Percentiles rank a stretch among this genome's conserved stretches.
Conservation (phyloP, 75 land plant genomes). For the Picea glauca region DNA sequence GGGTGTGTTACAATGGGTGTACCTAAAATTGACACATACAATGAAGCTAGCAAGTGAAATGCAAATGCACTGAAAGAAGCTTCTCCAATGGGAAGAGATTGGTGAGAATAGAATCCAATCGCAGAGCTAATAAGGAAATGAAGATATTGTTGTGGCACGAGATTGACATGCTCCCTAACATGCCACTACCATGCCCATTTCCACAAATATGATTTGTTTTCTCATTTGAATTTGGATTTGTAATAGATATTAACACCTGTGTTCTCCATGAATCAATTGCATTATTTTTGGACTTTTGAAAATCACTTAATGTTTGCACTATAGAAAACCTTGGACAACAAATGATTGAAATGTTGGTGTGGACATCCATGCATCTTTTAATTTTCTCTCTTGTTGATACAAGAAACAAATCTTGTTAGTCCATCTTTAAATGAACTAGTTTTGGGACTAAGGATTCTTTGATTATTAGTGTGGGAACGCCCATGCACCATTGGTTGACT, state of each 20-base stretch:
- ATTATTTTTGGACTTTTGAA: not conserved
- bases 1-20: constrained; percentile 16
- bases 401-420: constrained; percentile 14
- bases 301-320: not conserved
- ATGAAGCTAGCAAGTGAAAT: constrained; percentile 5
- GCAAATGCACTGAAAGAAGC: not conserved
- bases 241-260: not conserved
- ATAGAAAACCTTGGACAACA: not conserved
- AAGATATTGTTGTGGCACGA: too few relatives aligned
- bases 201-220: not conserved
- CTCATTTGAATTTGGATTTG: not conserved
- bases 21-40: constrained; percentile 11
- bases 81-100: too few relatives aligned
- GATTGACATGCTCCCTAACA: too few relatives aligned
- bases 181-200: not conserved
- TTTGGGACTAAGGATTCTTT: constrained; percentile 46
- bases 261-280: not conserved
- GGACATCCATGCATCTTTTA: constrained; percentile 27
- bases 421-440: constrained; percentile 52
- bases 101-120: too few relatives aligned
- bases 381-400: constrained; percentile 32
- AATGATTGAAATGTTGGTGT: not conserved
- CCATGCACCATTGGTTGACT: constrained; percentile 9
- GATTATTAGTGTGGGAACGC: constrained; percentile 19
- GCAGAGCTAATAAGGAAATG: too few relatives aligned